phyloP scores from a whole-genome alignment of 345 rosid genomes.

The Gossypium longicalyx region DNA sequence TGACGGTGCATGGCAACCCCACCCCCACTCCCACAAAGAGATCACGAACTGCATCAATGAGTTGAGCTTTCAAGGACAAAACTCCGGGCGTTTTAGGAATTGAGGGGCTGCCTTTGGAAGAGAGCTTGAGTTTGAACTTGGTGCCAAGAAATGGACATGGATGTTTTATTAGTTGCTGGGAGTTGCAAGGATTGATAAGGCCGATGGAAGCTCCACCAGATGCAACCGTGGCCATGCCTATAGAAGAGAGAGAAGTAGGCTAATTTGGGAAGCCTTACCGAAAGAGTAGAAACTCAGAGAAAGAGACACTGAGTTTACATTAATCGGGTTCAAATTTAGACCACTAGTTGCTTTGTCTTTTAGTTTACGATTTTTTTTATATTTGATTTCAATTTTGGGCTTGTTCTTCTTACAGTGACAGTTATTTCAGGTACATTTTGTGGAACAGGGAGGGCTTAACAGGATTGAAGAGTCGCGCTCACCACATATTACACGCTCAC shows the following conservation, averaged over 20 bases:
- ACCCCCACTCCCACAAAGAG: constrained; percentile 94
- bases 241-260: background rate
- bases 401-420: background rate
- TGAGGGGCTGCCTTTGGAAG: constrained; percentile 23
- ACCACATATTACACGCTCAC: background rate
- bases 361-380: background rate
- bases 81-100: constrained; percentile 27
- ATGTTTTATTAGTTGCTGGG: constrained; percentile 16
- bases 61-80: constrained; percentile 42
- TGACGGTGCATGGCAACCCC: constrained; percentile 93
- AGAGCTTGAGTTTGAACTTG: constrained; percentile 37
- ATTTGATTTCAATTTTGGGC: background rate
- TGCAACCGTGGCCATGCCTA: constrained; percentile 59
- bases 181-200: constrained; percentile 31
- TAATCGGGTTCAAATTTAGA: constrained; percentile 8
- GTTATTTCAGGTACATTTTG: constrained; percentile 12
- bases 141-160: constrained; percentile 61
- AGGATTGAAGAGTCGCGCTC: background rate
- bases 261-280: background rate
- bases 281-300: background rate
- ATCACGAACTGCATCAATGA: constrained; percentile 55
- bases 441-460: background rate
- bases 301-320: constrained; percentile 2
- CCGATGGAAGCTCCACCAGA: constrained; percentile 43
- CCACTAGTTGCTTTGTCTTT: constrained; percentile 2